Base-by-base conservation (phyloP, 768 basidiomycete species). In the Boletus vinaceobasis region DNA sequence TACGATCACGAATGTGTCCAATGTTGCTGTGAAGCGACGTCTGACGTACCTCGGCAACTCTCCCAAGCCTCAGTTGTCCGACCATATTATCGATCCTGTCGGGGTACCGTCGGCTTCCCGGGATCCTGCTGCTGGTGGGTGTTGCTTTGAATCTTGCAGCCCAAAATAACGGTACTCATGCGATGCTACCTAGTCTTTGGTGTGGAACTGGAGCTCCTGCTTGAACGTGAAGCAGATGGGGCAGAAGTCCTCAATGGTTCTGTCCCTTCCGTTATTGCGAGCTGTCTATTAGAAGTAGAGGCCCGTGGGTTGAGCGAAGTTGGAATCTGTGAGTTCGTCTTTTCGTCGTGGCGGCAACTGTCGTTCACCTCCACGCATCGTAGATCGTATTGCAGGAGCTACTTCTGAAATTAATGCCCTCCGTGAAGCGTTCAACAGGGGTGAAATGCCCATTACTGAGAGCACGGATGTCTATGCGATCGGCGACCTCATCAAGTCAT, bases 361-460 rank as follows among this genome's bases (percentile, higher is more conserved):
- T 35, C 13, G 7, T 32, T 58, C 38, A 56, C 32, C 27, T 49
- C 5, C 7, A 53, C 40, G 26, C 17, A 32, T 47, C 23, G 37
- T 56, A 92, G 90, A 93, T 73, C 90, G 91, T 48, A 85, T 94
- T 53, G 86, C 90, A 10, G 91, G 91, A 1, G 88, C 90, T 7
- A 76, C 77, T 13, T 81, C 79, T 0, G 85, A 87, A 56, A 87
- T 90, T 57, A 84, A 80, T 59, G 73, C 77, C 14, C 75, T 92
- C 33, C 86, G 84, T 56, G 86, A 90, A 0, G 83, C 83, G 11
- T 86, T 90, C 71, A 90, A 93, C 71, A 75, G 81, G 82, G 83
- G 86, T 53, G 81, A 85, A 63, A 78, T 74, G 62, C 87, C 87
- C 1, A 78, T 87, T 62, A 72, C 79, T 35, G 67, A 75, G 35